Conservation (phyloP, 352 stramenopile genomes). For the Globisporangium lucens region DNA sequence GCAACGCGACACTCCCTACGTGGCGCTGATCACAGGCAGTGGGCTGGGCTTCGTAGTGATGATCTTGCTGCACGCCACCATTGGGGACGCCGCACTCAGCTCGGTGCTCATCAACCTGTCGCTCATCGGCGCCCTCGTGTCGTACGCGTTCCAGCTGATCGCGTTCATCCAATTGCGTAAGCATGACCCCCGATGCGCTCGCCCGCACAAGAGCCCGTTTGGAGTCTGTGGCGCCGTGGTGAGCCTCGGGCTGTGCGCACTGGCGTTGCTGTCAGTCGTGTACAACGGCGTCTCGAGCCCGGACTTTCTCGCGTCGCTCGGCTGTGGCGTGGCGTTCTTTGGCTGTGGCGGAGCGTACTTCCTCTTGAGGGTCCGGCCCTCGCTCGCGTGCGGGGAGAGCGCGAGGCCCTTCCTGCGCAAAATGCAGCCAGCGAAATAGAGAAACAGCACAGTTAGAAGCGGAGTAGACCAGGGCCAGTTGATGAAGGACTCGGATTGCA, state of each 20-base stretch:
- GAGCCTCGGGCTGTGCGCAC: constrained; percentile 40
- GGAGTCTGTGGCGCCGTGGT: constrained; percentile 43
- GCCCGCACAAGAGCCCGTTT: constrained; percentile 55
- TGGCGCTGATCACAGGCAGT: constrained; percentile 50
- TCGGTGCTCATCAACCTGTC: constrained; percentile 75
- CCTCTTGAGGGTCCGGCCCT: constrained; percentile 34
- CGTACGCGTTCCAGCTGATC: constrained; percentile 52
- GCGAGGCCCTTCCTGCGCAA: neutral
- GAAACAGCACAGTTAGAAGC: neutral
- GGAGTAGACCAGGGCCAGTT: too few species aligned
- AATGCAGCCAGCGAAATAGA: neutral
- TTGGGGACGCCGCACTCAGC: constrained; percentile 48
- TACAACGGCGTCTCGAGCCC: constrained; percentile 51
- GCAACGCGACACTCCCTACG: constrained; percentile 45
- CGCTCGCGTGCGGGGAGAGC: constrained; percentile 15
- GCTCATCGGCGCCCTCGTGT: constrained; percentile 61
- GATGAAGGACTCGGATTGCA: too few species aligned
- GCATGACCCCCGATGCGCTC: constrained; percentile 40
- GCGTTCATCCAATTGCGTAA: constrained; percentile 57
- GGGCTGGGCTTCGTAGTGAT: constrained; percentile 38
- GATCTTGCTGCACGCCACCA: constrained; percentile 51
- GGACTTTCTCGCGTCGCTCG: constrained; percentile 59
- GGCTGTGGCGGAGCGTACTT: constrained; percentile 42
- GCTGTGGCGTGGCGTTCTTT: constrained; percentile 55
- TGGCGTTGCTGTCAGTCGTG: constrained; percentile 57